Base-by-base conservation (phyloP, 2,329 filamentous ascomycete species). In the Fusarium sp. region DNA sequence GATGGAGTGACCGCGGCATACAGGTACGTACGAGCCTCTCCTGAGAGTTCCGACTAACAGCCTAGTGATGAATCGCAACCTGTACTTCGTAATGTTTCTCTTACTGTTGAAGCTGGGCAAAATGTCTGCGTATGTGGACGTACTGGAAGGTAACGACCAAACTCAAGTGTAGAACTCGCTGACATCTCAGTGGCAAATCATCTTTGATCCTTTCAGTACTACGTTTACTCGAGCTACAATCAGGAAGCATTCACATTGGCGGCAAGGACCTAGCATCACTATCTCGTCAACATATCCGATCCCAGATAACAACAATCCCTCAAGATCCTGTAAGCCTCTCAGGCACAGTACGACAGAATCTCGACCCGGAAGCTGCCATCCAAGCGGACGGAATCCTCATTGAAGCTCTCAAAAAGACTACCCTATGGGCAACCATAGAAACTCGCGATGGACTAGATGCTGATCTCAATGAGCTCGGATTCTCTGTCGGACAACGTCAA, bases 51-150 rank as follows among this genome's bases (percentile, higher is more conserved):
- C 9, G 4, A 7, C 67, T 74, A 50, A 74, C 55, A 14, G 3
- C 8, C 12, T 26, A 80, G 78, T 15, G 55, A 67, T 3, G 66
- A 72, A 8, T 63, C 72, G 0, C 53, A 60, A 8, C 58, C 72
- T 2, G 73, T 78, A 2, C 35, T 81, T 0, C 55, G 55, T 0
- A 54, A 74, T 5, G 53, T 80, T 6, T 74, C 73, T 10, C 62
- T 81, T 4, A 45, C 41, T 0, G 64, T 81, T 10, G 47, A 75
- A 8, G 76, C 83, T 0, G 86, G 86, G 0, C 81, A 86, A 66
- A 87, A 86, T 45, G 80, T 89, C 8, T 87, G 83, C 11, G 81
- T 89, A 11, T 87, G 86, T 58, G 88, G 88, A 6, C 85, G 87
- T 1, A 88, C 85, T 11, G 87, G 87, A 42, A 74, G 72, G 72